Conservation (phyloP, 2,329 filamentous ascomycete species). For the Claviceps purpurea region DNA sequence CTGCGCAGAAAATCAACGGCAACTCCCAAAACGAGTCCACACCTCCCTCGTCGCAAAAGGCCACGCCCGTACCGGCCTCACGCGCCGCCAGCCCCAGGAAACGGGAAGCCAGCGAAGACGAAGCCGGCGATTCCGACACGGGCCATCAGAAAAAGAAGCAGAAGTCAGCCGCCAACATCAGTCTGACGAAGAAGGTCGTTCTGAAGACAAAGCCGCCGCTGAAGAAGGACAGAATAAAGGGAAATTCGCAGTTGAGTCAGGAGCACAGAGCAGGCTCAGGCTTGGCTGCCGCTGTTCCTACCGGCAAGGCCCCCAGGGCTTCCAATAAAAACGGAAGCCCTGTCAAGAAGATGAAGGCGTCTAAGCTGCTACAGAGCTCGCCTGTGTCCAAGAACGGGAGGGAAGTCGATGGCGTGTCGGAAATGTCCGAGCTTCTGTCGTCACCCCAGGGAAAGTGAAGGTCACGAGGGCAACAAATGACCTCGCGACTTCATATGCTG, state of each 20-base stretch:
- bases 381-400: conserved; percentile 36
- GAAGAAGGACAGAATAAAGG: conserved; percentile 44
- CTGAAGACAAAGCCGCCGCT: conserved; percentile 36
- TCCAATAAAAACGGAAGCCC: conserved; percentile 24
- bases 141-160: conserved; percentile 45
- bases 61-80: conserved; percentile 42
- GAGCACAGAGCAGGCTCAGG: conserved; percentile 28
- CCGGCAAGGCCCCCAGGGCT: conserved; percentile 18
- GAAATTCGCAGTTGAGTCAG: conserved; percentile 34
- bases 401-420: conserved; percentile 37
- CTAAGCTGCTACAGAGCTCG: conserved; percentile 35
- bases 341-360: conserved; percentile 29
- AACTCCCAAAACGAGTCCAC: conserved; percentile 42
- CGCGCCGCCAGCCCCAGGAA: conserved; percentile 42
- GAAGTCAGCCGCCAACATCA: conserved; percentile 26
- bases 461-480: too few relatives aligned
- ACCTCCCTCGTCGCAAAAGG: conserved; percentile 49
- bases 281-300: conserved; percentile 8
- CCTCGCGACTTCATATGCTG: too few relatives aligned
- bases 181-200: conserved; percentile 38
- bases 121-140: conserved; percentile 34
- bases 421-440: conserved; percentile 43
- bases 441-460: conserved; percentile 30
- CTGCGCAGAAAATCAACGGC: conserved; percentile 49
- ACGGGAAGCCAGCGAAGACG: conserved; percentile 42